Evolutionary conservation across 345 rosid genomes (phyloP).

Genomic region (Zanthoxylum bungeanum): DNA sequence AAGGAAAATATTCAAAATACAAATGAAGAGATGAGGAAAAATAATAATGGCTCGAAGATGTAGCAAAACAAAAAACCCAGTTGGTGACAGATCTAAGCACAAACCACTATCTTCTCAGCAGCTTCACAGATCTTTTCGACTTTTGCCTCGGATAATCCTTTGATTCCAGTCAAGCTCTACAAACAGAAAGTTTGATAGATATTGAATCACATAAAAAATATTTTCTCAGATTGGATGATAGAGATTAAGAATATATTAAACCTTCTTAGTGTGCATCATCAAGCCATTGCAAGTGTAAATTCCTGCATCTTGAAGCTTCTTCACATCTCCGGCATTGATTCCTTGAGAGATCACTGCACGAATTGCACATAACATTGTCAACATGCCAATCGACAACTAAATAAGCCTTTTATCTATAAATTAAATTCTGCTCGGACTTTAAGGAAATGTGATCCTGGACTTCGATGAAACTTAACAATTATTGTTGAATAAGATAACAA

Average conservation of each 20-base stretch:
- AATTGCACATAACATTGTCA: slow-evolving; percentile 2
- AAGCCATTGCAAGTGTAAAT: slow-evolving; percentile 94
- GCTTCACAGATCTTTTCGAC: slow-evolving; percentile 98
- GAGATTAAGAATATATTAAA: slow-evolving; percentile 6
- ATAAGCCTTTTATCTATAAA: background rate
- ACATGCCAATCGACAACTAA: background rate
- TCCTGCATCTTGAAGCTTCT: slow-evolving; percentile 93
- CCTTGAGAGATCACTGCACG: slow-evolving; percentile 70
- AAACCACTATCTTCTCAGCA: slow-evolving; percentile 90
- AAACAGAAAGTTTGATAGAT: slow-evolving; percentile 6
- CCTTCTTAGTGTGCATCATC: slow-evolving; percentile 99
- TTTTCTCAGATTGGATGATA: background rate
- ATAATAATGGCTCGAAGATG: background rate
- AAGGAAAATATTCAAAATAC: background rate
- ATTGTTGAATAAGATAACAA: background rate
- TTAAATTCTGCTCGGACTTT: background rate
- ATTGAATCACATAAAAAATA: background rate
- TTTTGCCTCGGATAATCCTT: slow-evolving; percentile 95
- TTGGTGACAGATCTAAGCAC: slow-evolving; percentile 20
- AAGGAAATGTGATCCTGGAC: no score
- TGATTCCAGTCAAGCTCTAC: slow-evolving; percentile 85
- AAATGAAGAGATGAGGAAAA: background rate
- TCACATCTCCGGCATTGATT: slow-evolving; percentile 89
- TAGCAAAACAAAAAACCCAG: background rate
- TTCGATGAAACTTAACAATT: no score